These are phyloP conservation scores for Eimeria sp. DNA, from an alignment of 169 alveolate genomes.

Conservation along the genomic window DNA sequence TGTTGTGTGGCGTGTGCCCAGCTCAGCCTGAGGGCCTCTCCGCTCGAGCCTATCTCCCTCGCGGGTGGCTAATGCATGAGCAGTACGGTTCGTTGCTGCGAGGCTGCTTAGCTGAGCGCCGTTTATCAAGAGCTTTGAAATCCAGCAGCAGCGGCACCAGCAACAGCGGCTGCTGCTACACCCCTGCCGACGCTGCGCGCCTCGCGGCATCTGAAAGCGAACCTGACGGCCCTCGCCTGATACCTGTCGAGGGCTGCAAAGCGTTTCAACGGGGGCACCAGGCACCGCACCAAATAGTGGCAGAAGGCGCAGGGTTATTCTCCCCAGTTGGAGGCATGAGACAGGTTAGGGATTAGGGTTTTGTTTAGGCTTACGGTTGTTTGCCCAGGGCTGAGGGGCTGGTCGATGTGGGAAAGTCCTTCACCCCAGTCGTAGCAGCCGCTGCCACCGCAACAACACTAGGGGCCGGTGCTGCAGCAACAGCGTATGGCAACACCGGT, in stretches of 20 bases:
- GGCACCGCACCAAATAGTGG: constrained; percentile 3
- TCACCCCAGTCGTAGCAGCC: background rate
- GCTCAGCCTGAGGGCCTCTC: constrained; percentile 34
- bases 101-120: constrained; percentile 55
- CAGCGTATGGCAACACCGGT: background rate
- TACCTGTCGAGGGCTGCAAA: constrained; percentile 3
- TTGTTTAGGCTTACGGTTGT: background rate
- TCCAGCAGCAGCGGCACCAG: background rate
- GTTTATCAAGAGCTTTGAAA: background rate
- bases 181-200: background rate
- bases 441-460: background rate
- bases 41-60: constrained; percentile 24
- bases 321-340: constrained; percentile 67
- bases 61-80: constrained; percentile 60
- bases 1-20: background rate
- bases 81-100: constrained; percentile 67
- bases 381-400: background rate
- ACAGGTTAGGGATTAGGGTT: constrained; percentile 38
- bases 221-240: background rate
- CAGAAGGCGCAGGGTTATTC: constrained; percentile 46
- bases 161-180: background rate
- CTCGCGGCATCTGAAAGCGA: background rate
- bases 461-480: background rate
- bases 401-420: background rate
- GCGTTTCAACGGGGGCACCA: background rate